Evolutionary conservation across 2,329 filamentous ascomycete species (phyloP), one percentile per base, ranked within the genome.

Genomic region (Sarocladiaceae sp.): DNA sequence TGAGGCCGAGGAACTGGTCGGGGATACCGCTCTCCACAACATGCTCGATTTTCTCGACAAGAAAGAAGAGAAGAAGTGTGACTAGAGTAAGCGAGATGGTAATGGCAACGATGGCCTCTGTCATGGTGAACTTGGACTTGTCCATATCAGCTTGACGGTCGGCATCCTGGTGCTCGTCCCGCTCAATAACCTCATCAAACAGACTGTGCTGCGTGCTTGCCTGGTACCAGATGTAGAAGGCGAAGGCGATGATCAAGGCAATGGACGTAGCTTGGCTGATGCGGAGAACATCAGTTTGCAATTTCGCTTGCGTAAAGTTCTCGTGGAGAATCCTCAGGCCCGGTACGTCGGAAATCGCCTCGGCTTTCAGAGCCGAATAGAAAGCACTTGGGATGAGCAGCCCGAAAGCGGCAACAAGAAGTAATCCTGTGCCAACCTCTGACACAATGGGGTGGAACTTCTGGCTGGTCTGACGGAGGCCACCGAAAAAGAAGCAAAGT

Each of bases 401-500:
- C 0, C 60, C 60, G 34, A 63, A 63, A 2, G 59, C 60, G 3
- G 82, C 80, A 27, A 84, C 80, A 34, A 86, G 65, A 23, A 86
- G 66, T 23, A 86, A 57, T 1, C 80, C 80, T 21, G 73, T 82
- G 18, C 82, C 82, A 4, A 81, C 79, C 59, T 86, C 82, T 46
- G 78, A 80, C n/a, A 86, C 69, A 2, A 78, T 78, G 45, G 78
- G 71, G 50, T 83, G 76, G 58, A 85, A 85, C 26, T 68, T 68
- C 51, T 84, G 76, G 48, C 75, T 72, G 10, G 78, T 66, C 32
- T 76, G 71, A 39, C 69, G 69, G 12, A 85, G 55, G 4, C 82
- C 82, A 20, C 83, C 82, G 12, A 77, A 69, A 44, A 84, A 74
- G 62, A 86, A 86, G 57, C 82, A 86, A 23, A 77, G 59, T 0